Conservation (phyloP, 257 asterid genomes). For the Nicotiana attenuata region DNA sequence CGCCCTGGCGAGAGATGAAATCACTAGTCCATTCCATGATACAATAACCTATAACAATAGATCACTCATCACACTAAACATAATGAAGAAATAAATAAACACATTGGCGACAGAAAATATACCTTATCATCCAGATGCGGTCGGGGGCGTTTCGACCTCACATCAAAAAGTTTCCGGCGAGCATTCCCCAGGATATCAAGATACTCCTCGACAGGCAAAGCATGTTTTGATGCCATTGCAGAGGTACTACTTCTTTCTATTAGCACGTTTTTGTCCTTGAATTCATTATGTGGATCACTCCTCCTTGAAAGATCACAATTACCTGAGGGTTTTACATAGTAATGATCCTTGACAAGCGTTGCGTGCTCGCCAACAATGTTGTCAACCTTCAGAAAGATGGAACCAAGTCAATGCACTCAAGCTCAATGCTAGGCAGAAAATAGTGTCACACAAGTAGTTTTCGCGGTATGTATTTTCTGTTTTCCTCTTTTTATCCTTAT, state of each 20-base stretch:
- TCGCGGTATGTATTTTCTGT: background rate
- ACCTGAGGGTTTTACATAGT: conserved; percentile 71
- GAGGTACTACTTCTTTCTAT: conserved; percentile 59
- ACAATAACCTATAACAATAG: conserved; percentile 67
- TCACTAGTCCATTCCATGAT: conserved; percentile 93
- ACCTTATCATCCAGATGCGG: conserved; percentile 97
- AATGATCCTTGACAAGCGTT: conserved; percentile 63
- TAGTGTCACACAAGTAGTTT: background rate
- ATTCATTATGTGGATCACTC: conserved; percentile 92
- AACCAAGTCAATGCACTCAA: background rate
- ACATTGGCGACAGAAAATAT: background rate
- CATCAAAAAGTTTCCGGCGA: conserved; percentile 56
- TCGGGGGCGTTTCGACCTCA: conserved; percentile 61
- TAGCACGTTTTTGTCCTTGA: conserved; percentile 78
- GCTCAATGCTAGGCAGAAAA: background rate
- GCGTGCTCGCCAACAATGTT: conserved; percentile 71
- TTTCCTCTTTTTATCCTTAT: background rate
- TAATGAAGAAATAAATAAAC: background rate
- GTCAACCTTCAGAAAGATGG: conserved; percentile 41
- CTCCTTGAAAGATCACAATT: conserved; percentile 82
- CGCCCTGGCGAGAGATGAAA: conserved; percentile 89
- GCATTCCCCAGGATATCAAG: conserved; percentile 54
- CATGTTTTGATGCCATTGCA: conserved; percentile 68
- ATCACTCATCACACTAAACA: background rate
- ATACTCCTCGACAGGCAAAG: conserved; percentile 50